phyloP scores from a whole-genome alignment of 1,284 basidiomycete species.

The Pholiota adiposa region DNA sequence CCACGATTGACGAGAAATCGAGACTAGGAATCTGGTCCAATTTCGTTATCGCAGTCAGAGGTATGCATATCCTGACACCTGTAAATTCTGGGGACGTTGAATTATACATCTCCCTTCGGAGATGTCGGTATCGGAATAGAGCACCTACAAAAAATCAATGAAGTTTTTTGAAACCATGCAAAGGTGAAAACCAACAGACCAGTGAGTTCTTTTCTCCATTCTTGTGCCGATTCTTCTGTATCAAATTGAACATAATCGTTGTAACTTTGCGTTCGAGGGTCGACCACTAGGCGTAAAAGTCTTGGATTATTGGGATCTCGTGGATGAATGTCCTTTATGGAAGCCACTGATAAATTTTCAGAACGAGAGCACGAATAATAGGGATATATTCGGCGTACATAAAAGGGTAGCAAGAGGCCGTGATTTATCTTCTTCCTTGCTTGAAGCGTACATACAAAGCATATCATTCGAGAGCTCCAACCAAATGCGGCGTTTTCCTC shows the following conservation, averaged over 20 bases:
- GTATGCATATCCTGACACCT: conserved; percentile 59
- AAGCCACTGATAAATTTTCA: conserved; percentile 39
- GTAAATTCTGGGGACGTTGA: conserved; percentile 36
- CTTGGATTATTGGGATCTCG: conserved; percentile 49
- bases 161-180: background rate
- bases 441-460: conserved; percentile 61
- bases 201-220: conserved; percentile 62
- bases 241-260: conserved; percentile 53
- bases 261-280: conserved; percentile 27
- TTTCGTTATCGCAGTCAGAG: conserved; percentile 49
- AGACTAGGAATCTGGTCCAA: conserved; percentile 25
- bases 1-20: conserved; percentile 27
- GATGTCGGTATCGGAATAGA: conserved; percentile 50
- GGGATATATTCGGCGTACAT: conserved; percentile 40
- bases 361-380: conserved; percentile 22
- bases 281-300: conserved; percentile 43
- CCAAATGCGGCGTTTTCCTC: conserved; percentile 59
- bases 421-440: conserved; percentile 57
- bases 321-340: conserved; percentile 45
- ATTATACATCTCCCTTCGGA: conserved; percentile 39
- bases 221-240: conserved; percentile 61
- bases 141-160: conserved; percentile 37
- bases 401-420: conserved; percentile 57
- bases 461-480: conserved; percentile 67
- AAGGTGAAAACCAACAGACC: conserved; percentile 30